Evolutionary conservation across 805 yeast species (phyloP).

Genomic region (Ogataea pilisensis): DNA sequence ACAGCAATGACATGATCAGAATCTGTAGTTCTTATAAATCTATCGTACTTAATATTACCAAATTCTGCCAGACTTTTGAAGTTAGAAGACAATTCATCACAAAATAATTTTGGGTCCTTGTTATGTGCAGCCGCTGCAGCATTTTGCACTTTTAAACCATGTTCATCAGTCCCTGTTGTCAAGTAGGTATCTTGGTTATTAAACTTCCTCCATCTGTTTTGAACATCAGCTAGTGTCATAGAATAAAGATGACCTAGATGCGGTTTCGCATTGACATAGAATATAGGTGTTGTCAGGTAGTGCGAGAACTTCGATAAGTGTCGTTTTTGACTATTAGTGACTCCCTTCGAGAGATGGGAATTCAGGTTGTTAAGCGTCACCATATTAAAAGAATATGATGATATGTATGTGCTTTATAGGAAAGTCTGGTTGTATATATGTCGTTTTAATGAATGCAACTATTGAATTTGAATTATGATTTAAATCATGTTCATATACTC

Average conservation of each 20-base stretch:
- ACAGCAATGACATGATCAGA: constrained; percentile 69
- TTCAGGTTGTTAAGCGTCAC: background rate
- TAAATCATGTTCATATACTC: no score
- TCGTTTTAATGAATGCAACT: no score
- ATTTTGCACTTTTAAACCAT: constrained; percentile 87
- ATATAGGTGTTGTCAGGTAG: constrained; percentile 86
- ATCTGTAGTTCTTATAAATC: constrained; percentile 92
- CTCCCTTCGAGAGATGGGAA: background rate
- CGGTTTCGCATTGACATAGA: constrained; percentile 93
- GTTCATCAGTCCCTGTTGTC: constrained; percentile 96
- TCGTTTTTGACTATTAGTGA: background rate
- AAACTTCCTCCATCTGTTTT: constrained; percentile 65
- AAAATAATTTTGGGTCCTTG: constrained; percentile 60
- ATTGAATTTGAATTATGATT: no score
- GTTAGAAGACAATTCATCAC: constrained; percentile 61
- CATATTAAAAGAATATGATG: no score
- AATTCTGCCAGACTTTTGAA: constrained; percentile 61
- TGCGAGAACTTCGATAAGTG: constrained; percentile 9
- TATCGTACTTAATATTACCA: constrained; percentile 55
- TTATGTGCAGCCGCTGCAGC: constrained; percentile 57
- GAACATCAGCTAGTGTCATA: constrained; percentile 77
- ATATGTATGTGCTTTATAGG: no score
- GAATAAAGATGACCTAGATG: constrained; percentile 93
- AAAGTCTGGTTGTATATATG: no score
- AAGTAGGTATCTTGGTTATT: constrained; percentile 43